Percentiles rank a stretch among this genome's conserved stretches.
These are phyloP conservation scores for Arabis hirsuta DNA, from an alignment of 345 rosid genomes.

Conservation along the genomic window DNA sequence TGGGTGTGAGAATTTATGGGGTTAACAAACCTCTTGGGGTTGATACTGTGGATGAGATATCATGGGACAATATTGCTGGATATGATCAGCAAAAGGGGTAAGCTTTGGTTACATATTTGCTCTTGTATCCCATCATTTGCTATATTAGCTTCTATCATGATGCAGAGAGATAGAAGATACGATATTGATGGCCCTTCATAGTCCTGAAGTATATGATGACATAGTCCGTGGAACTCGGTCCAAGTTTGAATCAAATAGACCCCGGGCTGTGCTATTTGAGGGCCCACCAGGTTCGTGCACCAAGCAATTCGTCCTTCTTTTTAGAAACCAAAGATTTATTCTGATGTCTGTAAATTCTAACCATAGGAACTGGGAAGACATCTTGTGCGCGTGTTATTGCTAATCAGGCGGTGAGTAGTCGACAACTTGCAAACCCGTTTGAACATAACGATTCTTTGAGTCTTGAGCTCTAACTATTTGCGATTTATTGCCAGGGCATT, in stretches of 20 bases:
- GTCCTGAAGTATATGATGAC: conserved; percentile 88
- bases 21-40: conserved; percentile 55
- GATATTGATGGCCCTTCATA: conserved; percentile 76
- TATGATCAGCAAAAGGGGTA: conserved; percentile 79
- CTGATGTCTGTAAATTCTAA: conserved; percentile 30
- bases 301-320: not conserved
- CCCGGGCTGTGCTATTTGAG: conserved; percentile 93
- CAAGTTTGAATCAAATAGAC: conserved; percentile 91
- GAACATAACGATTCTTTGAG: not conserved
- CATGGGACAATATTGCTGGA: conserved; percentile 94
- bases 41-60: conserved; percentile 57
- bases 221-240: conserved; percentile 86
- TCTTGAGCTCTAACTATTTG: conserved; percentile 6
- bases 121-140: not conserved
- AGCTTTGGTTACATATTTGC: conserved; percentile 24
- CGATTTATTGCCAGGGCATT: conserved; percentile 61
- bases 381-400: conserved; percentile 95
- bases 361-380: conserved; percentile 94
- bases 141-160: conserved; percentile 20
- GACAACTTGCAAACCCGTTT: not conserved
- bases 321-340: conserved; percentile 1
- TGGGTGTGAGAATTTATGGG: conserved; percentile 90
- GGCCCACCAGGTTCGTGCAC: conserved; percentile 84
- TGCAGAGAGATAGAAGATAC: conserved; percentile 95
- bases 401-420: conserved; percentile 73